Conservation (phyloP, 768 basidiomycete species). For the Phylloporus sp. region DNA sequence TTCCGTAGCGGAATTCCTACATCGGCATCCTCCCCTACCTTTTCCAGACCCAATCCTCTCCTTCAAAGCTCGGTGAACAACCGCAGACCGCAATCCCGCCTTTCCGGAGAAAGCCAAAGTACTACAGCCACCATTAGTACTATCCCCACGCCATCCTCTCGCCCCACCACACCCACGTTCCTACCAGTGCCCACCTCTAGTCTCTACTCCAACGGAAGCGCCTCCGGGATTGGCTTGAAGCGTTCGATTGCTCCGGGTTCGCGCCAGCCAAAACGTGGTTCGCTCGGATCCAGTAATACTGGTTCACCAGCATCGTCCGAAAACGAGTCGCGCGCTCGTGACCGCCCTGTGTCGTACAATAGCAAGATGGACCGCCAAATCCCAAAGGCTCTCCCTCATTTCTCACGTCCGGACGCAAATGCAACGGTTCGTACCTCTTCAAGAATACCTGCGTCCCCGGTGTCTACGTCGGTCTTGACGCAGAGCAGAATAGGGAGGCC, state of each 20-base stretch:
- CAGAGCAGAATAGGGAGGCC: slow-evolving; percentile 46
- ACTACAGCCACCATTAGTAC: slow-evolving; percentile 55
- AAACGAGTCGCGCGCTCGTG: slow-evolving; percentile 21
- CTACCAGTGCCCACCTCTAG: slow-evolving; percentile 62
- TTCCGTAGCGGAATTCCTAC: slow-evolving; percentile 47
- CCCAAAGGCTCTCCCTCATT: slow-evolving; percentile 37
- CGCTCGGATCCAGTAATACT: slow-evolving; percentile 46
- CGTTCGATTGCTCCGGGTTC: slow-evolving; percentile 50
- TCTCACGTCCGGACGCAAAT: slow-evolving; percentile 41
- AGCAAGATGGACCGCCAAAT: slow-evolving; percentile 17
- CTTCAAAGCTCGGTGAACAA: slow-evolving; percentile 43
- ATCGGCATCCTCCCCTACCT: slow-evolving; percentile 44
- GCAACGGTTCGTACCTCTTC: slow-evolving; percentile 44
- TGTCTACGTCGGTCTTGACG: slow-evolving; percentile 28
- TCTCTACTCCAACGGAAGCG: slow-evolving; percentile 37
- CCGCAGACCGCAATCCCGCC: slow-evolving; percentile 66
- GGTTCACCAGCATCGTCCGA: slow-evolving; percentile 30
- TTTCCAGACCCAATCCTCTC: slow-evolving; percentile 38
- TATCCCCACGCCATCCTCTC: slow-evolving; percentile 61
- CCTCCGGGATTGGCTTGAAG: slow-evolving; percentile 45
- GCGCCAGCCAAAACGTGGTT: slow-evolving; percentile 53
- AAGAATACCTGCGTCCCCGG: slow-evolving; percentile 36
- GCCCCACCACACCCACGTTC: slow-evolving; percentile 73
- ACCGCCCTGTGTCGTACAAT: slow-evolving; percentile 27
- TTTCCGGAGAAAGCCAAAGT: slow-evolving; percentile 57